Evolutionary conservation across 2,329 filamentous ascomycete species (phyloP).

Genomic region (Colletotrichum euphorbiae): DNA sequence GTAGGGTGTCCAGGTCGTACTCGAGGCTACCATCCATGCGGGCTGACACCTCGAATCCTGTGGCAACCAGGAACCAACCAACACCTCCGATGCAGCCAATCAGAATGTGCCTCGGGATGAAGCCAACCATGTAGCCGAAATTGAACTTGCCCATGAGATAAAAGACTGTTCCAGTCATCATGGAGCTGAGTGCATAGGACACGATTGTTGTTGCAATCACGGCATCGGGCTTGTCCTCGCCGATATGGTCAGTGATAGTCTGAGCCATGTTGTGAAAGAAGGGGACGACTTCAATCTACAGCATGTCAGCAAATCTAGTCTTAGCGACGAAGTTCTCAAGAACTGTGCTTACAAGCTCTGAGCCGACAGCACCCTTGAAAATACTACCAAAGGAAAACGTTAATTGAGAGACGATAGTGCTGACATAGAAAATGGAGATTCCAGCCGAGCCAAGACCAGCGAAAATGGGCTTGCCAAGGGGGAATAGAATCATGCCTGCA

Average conservation of each 20-base stretch:
- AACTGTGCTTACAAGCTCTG: constrained; percentile 77
- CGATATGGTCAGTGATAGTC: constrained; percentile 83
- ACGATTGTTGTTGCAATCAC: constrained; percentile 95
- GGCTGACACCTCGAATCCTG: constrained; percentile 93
- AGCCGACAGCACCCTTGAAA: constrained; percentile 92
- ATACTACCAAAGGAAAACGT: constrained; percentile 89
- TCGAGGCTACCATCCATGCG: constrained; percentile 86
- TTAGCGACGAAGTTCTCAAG: not conserved
- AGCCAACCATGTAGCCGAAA: constrained; percentile 92
- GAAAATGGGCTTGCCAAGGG: constrained; percentile 88
- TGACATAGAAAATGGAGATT: constrained; percentile 98
- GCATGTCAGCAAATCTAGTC: constrained; percentile 31
- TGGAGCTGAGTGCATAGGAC: constrained; percentile 88
- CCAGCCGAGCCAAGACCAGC: constrained; percentile 88
- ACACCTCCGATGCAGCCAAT: constrained; percentile 98
- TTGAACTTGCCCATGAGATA: constrained; percentile 89
- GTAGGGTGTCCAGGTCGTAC: constrained; percentile 81
- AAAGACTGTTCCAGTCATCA: constrained; percentile 92
- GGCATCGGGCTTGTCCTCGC: constrained; percentile 82
- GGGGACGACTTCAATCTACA: constrained; percentile 91
- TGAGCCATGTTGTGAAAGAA: constrained; percentile 99
- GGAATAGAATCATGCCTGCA: constrained; percentile 90
- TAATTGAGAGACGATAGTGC: constrained; percentile 93
- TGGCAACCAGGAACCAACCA: constrained; percentile 92
- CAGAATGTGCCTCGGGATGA: constrained; percentile 95